Base-by-base conservation (phyloP, 257 asterid genomes). In the Agastache rugosa region DNA sequence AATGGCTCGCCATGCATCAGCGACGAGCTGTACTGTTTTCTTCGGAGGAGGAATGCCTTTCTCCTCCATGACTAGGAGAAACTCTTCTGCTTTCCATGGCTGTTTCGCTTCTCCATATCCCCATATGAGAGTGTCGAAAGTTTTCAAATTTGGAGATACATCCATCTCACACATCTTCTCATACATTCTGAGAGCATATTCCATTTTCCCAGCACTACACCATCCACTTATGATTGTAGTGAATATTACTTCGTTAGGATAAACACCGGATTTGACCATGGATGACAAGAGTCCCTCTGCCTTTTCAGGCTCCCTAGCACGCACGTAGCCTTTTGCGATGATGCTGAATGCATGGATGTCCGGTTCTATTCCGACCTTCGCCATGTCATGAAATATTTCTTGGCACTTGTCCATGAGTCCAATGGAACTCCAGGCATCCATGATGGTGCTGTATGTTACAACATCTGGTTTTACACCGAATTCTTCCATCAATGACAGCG, bases 151-250 rank as follows among this genome's bases (percentile, higher is more conserved):
- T 0, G 98, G 99, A 20, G 88, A 45, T 11, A 90, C 77, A 11
- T 87, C 96, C 85, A 82, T 80, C 71, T 83, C 77, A 48, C 85
- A 77, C 98, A 95, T 90, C 75, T 72, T 84, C 67, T 88, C 81
- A 15, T 76, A 92, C 44, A 88, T 27, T 79, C 82, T 77, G 25
- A 86, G 59, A 8, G 97, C 99, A 27, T 51, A 29, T 12, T 89
- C 94, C 98, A 95, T 95, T 77, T 83, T 82, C 7, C 96, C 96
- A 12, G 86, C 82, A 76, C 91, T 95, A 60, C 99, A 95, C 99
- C 98, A 95, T 29, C 99, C 99, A 70, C 97, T 89, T 69, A 92
- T 95, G 84, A 95, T 84, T 23, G 97, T 92, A 6, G 99, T 95
- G 93, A 90, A 95, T 70, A 89, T 88, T 2, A 95, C 96, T 0